Conservation (phyloP, 176 grass and related monocot species). For the Juncus effusus region DNA sequence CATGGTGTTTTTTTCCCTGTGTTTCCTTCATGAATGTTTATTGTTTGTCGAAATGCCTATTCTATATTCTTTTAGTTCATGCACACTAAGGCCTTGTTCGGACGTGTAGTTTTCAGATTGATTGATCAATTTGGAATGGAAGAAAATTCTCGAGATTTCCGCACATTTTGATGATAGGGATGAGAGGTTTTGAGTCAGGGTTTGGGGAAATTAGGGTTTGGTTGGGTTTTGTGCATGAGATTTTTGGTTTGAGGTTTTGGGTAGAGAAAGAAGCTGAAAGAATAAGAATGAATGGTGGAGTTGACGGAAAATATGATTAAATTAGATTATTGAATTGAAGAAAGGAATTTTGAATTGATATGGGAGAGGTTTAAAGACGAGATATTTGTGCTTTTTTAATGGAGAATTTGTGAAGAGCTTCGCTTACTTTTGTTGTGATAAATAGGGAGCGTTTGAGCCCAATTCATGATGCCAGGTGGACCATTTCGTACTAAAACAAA, state of each 20-base stretch:
- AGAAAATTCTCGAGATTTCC: too few species aligned
- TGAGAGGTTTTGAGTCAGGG: too few species aligned
- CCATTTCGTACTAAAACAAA: slow-evolving; percentile 21
- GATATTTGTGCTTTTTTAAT: not conserved
- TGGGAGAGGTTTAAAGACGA: not conserved
- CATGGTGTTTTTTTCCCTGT: too few species aligned
- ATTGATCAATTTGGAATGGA: too few species aligned
- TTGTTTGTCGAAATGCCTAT: too few species aligned
- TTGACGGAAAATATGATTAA: not conserved
- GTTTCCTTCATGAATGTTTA: too few species aligned
- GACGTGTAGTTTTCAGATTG: too few species aligned
- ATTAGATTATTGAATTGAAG: not conserved
- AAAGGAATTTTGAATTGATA: not conserved
- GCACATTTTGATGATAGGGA: slow-evolving; percentile 1
- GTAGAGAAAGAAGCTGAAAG: slow-evolving; percentile 18
- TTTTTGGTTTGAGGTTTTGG: too few species aligned
- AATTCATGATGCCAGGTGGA: not conserved
- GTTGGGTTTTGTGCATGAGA: too few species aligned
- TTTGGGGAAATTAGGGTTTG: too few species aligned
- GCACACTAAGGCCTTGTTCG: too few species aligned
- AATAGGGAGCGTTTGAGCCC: slow-evolving; percentile 1
- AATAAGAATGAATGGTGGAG: not conserved
- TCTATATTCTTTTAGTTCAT: too few species aligned
- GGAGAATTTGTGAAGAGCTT: not conserved
- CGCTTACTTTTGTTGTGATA: slow-evolving; percentile 19